Conservation (phyloP, 305 asterid species). For the Striga hermonthica region DNA sequence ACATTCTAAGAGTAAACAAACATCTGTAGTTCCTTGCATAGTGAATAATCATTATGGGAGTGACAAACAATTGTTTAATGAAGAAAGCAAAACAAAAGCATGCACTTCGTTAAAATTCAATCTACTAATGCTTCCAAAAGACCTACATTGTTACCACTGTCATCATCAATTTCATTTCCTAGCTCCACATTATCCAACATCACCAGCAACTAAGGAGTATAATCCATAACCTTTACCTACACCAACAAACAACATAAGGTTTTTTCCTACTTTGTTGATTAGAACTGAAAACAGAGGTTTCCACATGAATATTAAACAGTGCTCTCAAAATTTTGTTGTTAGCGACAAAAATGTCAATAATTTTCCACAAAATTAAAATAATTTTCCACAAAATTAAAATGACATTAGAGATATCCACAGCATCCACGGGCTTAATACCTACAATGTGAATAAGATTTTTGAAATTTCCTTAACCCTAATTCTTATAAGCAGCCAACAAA, state of each 20-base stretch:
- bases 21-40: not conserved
- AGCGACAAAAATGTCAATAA: no score
- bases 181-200: constrained; percentile 3
- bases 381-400: constrained; percentile 2
- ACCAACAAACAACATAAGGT: not conserved
- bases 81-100: not conserved
- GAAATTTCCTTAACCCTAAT: constrained; percentile 3
- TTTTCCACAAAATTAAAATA: constrained; percentile 2
- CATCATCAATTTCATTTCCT: constrained; percentile 1
- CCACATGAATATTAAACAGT: constrained; percentile 4
- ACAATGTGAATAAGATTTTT: not conserved
- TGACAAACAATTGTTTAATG: constrained; percentile 9
- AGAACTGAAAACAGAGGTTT: not conserved
- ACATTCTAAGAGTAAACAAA: not conserved
- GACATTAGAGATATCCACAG: constrained; percentile 12
- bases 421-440: not conserved
- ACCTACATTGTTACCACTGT: not conserved
- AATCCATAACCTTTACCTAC: not conserved
- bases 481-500: not conserved
- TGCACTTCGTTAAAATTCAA: not conserved
- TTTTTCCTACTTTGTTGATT: no score
- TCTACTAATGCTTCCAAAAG: not conserved
- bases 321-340: constrained; percentile 1
- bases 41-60: constrained; percentile 7
- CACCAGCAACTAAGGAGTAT: constrained; percentile 4